Evolutionary conservation across 202 grass and related monocot species (phyloP).

Genomic region (Digitaria exilis): DNA sequence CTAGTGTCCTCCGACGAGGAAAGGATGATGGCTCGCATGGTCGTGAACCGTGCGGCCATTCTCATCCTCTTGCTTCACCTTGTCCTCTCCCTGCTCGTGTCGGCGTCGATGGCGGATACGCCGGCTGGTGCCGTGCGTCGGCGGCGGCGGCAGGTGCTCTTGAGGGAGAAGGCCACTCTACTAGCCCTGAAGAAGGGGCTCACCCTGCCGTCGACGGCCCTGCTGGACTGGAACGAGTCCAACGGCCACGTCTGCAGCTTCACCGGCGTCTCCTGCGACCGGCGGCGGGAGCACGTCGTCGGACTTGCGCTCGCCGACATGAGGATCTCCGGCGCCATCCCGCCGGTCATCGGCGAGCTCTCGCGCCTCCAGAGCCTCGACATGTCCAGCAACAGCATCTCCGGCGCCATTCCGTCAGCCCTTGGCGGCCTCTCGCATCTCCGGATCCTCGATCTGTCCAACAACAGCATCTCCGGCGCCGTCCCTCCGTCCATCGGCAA

Average conservation of each 20-base stretch:
- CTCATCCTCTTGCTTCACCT: slow-evolving; percentile 41
- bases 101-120: neutral
- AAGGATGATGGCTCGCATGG: slow-evolving; percentile 46
- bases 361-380: slow-evolving; percentile 30
- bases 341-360: slow-evolving; percentile 3
- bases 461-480: neutral
- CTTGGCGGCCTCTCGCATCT: slow-evolving; percentile 37
- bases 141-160: slow-evolving; percentile 13
- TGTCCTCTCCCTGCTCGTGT: neutral
- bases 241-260: slow-evolving; percentile 61
- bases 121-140: too few relatives aligned
- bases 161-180: slow-evolving; percentile 57
- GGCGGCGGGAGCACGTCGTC: slow-evolving; percentile 51
- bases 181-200: slow-evolving; percentile 60
- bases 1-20: neutral
- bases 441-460: neutral
- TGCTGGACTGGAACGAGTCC: slow-evolving; percentile 78
- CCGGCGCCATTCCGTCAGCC: neutral
- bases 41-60: slow-evolving; percentile 31
- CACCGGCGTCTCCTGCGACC: slow-evolving; percentile 55
- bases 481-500: slow-evolving; percentile 39
- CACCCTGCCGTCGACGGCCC: slow-evolving; percentile 4
- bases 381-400: slow-evolving; percentile 7
- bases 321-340: slow-evolving; percentile 41
- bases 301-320: slow-evolving; percentile 27